These are phyloP conservation scores for Kregervanrija fluxuum DNA, from an alignment of 805 yeast genomes.

Conservation along the genomic window DNA sequence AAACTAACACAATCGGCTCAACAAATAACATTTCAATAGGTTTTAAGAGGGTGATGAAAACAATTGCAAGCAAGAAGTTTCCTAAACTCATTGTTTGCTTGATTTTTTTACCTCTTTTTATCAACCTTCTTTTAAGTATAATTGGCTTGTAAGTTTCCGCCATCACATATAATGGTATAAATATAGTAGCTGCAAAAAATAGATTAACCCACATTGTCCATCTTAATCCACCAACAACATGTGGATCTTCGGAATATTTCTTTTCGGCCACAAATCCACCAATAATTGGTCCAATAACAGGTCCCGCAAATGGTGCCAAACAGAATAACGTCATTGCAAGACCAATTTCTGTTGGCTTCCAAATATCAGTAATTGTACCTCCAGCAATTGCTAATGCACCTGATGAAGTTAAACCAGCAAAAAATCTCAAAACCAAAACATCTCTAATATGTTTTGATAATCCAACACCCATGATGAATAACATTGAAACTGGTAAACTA, in stretches of 20 bases:
- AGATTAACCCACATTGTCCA: conserved; percentile 70
- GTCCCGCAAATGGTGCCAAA: conserved; percentile 75
- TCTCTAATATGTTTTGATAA: conserved; percentile 52
- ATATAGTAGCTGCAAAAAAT: conserved; percentile 56
- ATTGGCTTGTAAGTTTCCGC: conserved; percentile 75
- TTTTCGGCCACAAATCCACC: conserved; percentile 62
- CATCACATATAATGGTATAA: conserved; percentile 35
- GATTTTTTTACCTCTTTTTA: conserved; percentile 47
- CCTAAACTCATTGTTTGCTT: conserved; percentile 28
- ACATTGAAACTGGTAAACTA: conserved; percentile 60
- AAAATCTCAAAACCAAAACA: conserved; percentile 61
- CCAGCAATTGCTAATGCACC: conserved; percentile 83
- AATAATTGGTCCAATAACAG: conserved; percentile 67
- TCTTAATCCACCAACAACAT: conserved; percentile 44
- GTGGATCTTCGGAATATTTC: conserved; percentile 23
- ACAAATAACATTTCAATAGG: conserved; percentile 63
- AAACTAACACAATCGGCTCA: conserved; percentile 69
- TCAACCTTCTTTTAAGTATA: conserved; percentile 53
- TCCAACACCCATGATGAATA: conserved; percentile 70
- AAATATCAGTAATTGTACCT: conserved; percentile 75
- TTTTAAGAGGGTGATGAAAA: conserved; percentile 46
- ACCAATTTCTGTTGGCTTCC: conserved; percentile 59
- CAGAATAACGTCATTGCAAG: conserved; percentile 75
- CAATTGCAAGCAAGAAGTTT: conserved; percentile 37
- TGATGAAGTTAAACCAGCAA: conserved; percentile 69